Evolutionary conservation across 129 eudicot genomes (phyloP).

Genomic region (Pulicaria dysenterica): DNA sequence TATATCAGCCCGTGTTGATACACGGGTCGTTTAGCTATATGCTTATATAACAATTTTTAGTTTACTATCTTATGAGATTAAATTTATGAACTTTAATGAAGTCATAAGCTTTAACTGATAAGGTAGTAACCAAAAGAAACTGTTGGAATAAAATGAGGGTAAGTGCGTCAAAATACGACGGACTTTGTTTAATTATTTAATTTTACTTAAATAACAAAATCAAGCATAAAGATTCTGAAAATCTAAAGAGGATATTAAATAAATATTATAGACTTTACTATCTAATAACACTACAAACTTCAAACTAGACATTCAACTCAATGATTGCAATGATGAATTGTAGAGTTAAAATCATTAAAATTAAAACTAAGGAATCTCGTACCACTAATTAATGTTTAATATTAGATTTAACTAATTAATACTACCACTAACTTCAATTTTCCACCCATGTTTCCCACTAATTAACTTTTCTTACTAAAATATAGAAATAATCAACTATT

Average conservation of each 20-base stretch:
- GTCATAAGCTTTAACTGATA: too few relatives aligned
- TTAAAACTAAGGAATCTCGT: constrained; percentile 32
- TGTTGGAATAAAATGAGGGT: too few relatives aligned
- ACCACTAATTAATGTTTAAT: constrained; percentile 20
- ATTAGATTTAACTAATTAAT: constrained; percentile 25
- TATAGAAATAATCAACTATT: constrained; percentile 9
- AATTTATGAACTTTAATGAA: too few relatives aligned
- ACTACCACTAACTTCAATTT: constrained; percentile 23
- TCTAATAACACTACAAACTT: constrained; percentile 23
- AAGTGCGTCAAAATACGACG: too few relatives aligned
- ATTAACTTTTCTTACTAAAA: constrained; percentile 25
- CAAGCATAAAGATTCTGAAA: constrained; percentile 15
- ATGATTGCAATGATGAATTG: constrained; percentile 31
- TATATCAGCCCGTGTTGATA: too few relatives aligned
- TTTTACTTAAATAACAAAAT: constrained; percentile 9
- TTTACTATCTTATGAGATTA: too few relatives aligned
- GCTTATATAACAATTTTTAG: too few relatives aligned
- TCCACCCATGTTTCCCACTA: constrained; percentile 44
- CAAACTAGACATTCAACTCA: constrained; percentile 28
- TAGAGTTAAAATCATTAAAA: constrained; percentile 25
- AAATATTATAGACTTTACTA: constrained; percentile 10
- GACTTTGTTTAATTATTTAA: too few relatives aligned
- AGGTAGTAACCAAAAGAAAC: too few relatives aligned
- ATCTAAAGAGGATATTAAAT: constrained; percentile 23
- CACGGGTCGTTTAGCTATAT: too few relatives aligned